phyloP scores from a whole-genome alignment of 768 basidiomycete species.

The Melanogaster broomeanus region DNA sequence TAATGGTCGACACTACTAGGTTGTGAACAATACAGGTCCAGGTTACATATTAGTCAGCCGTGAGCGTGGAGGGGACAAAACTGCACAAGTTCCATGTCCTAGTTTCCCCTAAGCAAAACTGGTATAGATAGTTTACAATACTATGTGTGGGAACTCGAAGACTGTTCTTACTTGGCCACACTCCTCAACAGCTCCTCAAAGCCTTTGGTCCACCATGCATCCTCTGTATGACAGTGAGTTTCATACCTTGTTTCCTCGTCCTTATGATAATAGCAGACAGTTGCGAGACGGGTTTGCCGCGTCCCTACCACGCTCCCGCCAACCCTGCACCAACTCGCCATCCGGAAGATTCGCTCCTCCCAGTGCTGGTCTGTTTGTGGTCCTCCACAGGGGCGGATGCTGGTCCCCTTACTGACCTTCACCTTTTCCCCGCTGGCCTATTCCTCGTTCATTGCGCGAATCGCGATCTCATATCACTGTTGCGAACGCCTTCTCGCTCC shows the following conservation, averaged over 20 bases:
- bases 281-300: constrained; percentile 52
- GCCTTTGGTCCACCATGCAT: constrained; percentile 12
- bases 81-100: constrained; percentile 21
- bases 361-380: constrained; percentile 46
- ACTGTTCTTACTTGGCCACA: no score
- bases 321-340: constrained; percentile 67
- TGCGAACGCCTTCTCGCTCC: constrained; percentile 79
- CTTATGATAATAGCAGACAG: no score
- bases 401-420: constrained; percentile 38
- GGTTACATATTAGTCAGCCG: constrained; percentile 25
- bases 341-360: constrained; percentile 74
- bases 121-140: no score
- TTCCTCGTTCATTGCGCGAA: constrained; percentile 82
- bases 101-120: no score
- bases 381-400: constrained; percentile 33
- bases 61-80: background rate
- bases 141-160: no score
- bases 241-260: no score
- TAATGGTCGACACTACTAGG: no score
- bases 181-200: no score
- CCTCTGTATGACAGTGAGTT: constrained; percentile 26
- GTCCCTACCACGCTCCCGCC: constrained; percentile 47
- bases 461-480: constrained; percentile 76
- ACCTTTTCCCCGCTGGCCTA: constrained; percentile 52
- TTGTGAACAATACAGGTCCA: background rate